Evolutionary conservation across 176 grass and related monocot species (phyloP), one percentile per base, ranked within the genome.

Genomic region (Thinopyrum elongatum): DNA sequence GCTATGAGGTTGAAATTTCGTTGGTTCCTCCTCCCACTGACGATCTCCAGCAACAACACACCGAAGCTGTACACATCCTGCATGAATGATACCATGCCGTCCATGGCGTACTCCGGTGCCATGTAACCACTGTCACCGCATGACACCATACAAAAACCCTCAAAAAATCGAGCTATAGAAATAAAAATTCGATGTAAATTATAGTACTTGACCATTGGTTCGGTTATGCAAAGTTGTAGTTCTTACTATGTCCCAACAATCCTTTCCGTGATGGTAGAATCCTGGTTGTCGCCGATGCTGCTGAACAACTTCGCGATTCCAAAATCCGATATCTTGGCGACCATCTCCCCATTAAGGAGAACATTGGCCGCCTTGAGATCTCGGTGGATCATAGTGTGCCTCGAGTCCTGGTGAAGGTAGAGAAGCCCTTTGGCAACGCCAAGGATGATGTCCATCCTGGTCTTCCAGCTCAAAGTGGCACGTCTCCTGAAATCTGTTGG

Each of bases 241-340:
- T 29, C 89, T 77, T 90, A 92, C 93, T 7, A 17, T 23, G 94
- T 95, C 53, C 93, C 90, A 17, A 95, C 78, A 33, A 90, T 74
- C 13, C 12, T 93, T 1, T 27, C 55, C 1, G 94, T 95, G 53
- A 78, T 42, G 13, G 81, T 85, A 9, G 27, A 69, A 28, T 95
- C 88, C 12, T 49, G 35, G 10, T 78, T 36, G 10, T 64, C 76
- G 19, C 76, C 62, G 65, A 5, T 77, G 41, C 64, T 26, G 42
- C 16, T 84, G 69, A 95, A 93, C 6, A 41, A 64, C 77, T 57
- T 83, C 2, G 88, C 91, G 5, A 86, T 93, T 27, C 91, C 91
- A 4, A 95, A 95, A 44, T 95, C 88, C 0, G 94, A 95, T 67
- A 95, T 93, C 83, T 95, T 95, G 16, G 94, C 90, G 41, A 88